phyloP scores from a whole-genome alignment of 768 basidiomycete genomes.

The Tricholoma sp. region DNA sequence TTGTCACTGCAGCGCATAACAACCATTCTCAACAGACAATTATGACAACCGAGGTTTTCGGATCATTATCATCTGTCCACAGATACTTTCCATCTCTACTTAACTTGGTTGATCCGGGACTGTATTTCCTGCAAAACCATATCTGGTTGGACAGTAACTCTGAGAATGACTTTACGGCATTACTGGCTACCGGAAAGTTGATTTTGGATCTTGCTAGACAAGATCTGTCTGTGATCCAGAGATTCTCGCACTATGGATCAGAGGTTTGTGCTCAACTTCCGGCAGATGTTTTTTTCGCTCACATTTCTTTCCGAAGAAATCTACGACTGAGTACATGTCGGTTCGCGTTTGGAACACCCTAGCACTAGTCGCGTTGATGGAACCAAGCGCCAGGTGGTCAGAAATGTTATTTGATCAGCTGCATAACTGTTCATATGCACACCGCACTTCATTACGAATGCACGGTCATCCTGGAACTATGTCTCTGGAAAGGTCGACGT shows the following conservation, averaged over 20 bases:
- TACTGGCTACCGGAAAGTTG: slow-evolving; percentile 47
- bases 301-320: slow-evolving; percentile 23
- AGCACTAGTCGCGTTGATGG: slow-evolving; percentile 46
- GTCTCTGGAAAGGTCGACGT: slow-evolving; percentile 39
- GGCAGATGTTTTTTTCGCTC: background rate
- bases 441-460: slow-evolving; percentile 39
- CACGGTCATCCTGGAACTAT: slow-evolving; percentile 32
- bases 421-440: slow-evolving; percentile 40
- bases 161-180: slow-evolving; percentile 49
- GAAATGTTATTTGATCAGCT: slow-evolving; percentile 46
- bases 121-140: slow-evolving; percentile 50
- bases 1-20: background rate
- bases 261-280: slow-evolving; percentile 24
- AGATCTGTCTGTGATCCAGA: slow-evolving; percentile 38
- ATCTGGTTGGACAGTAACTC: slow-evolving; percentile 39
- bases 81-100: slow-evolving; percentile 29
- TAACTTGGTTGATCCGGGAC: slow-evolving; percentile 44
- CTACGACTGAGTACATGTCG: slow-evolving; percentile 26
- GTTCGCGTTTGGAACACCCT: slow-evolving; percentile 67
- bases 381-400: slow-evolving; percentile 29
- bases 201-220: slow-evolving; percentile 42
- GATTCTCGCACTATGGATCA: slow-evolving; percentile 28
- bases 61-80: slow-evolving; percentile 22
- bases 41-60: slow-evolving; percentile 22
- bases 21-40: slow-evolving; percentile 15